A percentile compares a stretch with the other conserved stretches of the same genome.
Conservation (phyloP, 2,329 filamentous ascomycete species). For the Bipolaris zeicola region DNA sequence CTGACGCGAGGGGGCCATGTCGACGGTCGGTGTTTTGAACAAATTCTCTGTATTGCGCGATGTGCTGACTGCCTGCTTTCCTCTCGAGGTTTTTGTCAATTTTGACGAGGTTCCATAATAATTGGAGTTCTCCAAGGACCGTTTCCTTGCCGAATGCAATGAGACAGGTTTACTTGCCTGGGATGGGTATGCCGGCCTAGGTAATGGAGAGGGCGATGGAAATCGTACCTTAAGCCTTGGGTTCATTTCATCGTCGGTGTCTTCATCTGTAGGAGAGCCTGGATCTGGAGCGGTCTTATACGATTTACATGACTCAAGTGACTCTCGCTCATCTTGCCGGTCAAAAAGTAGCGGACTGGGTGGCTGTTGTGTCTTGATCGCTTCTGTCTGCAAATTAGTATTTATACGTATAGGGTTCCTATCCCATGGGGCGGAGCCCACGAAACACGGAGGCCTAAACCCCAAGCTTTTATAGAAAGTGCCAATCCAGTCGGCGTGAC, state of each 20-base stretch:
- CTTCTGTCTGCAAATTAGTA: slow-evolving; percentile 8
- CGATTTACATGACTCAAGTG: slow-evolving; percentile 19
- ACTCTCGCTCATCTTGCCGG: slow-evolving; percentile 12
- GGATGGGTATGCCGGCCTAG: slow-evolving; percentile 25
- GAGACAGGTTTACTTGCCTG: slow-evolving; percentile 36
- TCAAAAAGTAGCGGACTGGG: neutral
- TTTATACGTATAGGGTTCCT: neutral
- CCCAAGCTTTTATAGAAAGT: neutral
- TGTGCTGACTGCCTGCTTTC: slow-evolving; percentile 23
- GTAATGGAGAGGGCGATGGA: slow-evolving; percentile 30
- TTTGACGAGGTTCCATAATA: slow-evolving; percentile 32
- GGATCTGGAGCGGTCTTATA: slow-evolving; percentile 23
- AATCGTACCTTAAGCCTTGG: slow-evolving; percentile 25
- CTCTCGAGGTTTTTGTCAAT: slow-evolving; percentile 33
- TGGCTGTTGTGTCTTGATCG: slow-evolving; percentile 1
- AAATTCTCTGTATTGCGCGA: slow-evolving; percentile 1
- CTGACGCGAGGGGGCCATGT: slow-evolving; percentile 30
- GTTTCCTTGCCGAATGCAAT: slow-evolving; percentile 26
- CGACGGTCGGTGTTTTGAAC: slow-evolving; percentile 33
- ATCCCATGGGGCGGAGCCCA: neutral
- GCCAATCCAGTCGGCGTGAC: neutral
- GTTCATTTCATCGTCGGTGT: slow-evolving; percentile 29
- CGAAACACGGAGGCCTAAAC: neutral
- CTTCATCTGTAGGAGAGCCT: slow-evolving; percentile 41
- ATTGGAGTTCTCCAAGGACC: slow-evolving; percentile 26